Percentiles rank a stretch among this genome's conserved stretches.
Conservation (phyloP, 2,329 filamentous ascomycete genomes). For the Aureobasidium musti region DNA sequence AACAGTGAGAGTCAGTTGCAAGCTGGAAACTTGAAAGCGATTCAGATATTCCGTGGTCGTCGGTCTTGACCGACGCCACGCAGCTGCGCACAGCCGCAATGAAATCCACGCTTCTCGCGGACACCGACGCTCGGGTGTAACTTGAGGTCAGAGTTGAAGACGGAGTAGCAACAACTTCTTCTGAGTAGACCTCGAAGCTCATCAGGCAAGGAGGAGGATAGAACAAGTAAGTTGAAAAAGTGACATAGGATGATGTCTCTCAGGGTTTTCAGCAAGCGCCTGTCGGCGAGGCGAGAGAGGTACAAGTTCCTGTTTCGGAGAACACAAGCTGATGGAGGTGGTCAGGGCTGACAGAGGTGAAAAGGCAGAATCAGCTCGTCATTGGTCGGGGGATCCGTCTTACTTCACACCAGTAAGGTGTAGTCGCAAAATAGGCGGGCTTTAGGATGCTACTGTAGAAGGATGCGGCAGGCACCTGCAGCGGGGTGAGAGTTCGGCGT, state of each 20-base stretch:
- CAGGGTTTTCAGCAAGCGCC: constrained; percentile 27
- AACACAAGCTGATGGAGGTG: constrained; percentile 16
- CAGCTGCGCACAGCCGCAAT: constrained; percentile 19
- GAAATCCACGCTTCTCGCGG: constrained; percentile 5
- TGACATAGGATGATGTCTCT: background rate
- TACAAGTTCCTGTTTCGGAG: constrained; percentile 16
- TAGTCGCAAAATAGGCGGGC: constrained; percentile 11
- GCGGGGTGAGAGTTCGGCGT: constrained; percentile 1
- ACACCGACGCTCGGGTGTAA: constrained; percentile 22
- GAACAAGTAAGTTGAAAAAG: background rate
- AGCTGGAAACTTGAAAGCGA: constrained; percentile 3
- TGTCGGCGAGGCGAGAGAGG: background rate
- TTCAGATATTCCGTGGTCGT: constrained; percentile 24
- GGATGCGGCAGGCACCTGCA: constrained; percentile 7
- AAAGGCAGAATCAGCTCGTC: background rate
- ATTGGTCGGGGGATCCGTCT: constrained; percentile 25
- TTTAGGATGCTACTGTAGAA: constrained; percentile 6
- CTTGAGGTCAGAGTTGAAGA: background rate
- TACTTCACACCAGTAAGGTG: constrained; percentile 24
- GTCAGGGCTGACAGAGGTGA: constrained; percentile 23
- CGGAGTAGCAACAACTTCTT: background rate
- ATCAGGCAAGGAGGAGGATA: background rate
- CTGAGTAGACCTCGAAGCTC: background rate
- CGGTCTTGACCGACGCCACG: constrained; percentile 26
- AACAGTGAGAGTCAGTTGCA: background rate